These are phyloP conservation scores for Hypoxylon subgilvum DNA, from an alignment of 495 filamentous ascomycete species.

Conservation along the genomic window DNA sequence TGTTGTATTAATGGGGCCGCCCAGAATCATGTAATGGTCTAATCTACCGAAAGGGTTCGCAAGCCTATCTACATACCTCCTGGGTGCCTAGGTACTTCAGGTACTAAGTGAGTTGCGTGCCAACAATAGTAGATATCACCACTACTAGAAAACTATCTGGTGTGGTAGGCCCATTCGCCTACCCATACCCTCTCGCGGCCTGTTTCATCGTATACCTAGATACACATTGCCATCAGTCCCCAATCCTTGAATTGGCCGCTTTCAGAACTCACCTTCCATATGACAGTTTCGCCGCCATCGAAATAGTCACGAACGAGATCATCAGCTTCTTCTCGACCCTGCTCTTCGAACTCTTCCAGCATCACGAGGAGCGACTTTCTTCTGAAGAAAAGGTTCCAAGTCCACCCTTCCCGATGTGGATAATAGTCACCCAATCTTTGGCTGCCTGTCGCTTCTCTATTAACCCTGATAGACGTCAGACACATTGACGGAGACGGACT, in stretches of 20 bases:
- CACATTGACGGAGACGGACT: neutral
- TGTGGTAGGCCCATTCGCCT: slow-evolving; percentile 4
- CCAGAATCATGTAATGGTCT: too few relatives aligned
- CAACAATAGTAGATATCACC: neutral
- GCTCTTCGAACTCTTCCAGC: slow-evolving; percentile 18
- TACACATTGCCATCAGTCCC: neutral
- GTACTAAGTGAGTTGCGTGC: too few relatives aligned
- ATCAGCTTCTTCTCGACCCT: slow-evolving; percentile 7
- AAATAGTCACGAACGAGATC: slow-evolving; percentile 18
- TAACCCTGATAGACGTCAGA: neutral
- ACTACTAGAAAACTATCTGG: too few relatives aligned
- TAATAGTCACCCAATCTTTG: neutral
- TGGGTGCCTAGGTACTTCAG: too few relatives aligned
- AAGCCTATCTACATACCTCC: too few relatives aligned
- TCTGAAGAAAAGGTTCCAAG: slow-evolving; percentile 21
- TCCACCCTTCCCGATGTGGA: slow-evolving; percentile 13
- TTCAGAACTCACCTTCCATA: slow-evolving; percentile 17
- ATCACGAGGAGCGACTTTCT: slow-evolving; percentile 19
- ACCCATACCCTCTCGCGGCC: neutral
- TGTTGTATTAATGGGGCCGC: too few relatives aligned
- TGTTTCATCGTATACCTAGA: slow-evolving; percentile 11
- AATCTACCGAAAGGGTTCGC: too few relatives aligned
- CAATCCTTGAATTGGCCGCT: neutral
- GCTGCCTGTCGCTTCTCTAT: neutral
- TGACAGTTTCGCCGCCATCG: slow-evolving; percentile 21